Evolutionary conservation across 495 filamentous ascomycete genomes (phyloP), one percentile per base, ranked within the genome.

Genomic region (Xylaria intraflava): DNA sequence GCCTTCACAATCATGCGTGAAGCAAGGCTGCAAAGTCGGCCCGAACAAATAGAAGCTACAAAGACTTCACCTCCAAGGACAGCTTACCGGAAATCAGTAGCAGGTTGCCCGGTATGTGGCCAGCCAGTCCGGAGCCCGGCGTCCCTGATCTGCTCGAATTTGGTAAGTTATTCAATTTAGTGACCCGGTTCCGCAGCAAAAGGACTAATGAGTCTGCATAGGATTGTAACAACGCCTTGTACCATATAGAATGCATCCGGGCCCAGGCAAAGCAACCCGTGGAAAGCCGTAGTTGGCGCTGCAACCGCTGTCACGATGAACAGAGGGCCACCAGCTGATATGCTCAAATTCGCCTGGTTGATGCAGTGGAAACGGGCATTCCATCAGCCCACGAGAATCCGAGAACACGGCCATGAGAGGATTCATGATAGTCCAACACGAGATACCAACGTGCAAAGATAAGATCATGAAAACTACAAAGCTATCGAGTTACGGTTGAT

Each of bases 111-210:
- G 0, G 53, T 58, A 4, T 77, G 74, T 49, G 67, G 67, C 1
- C 64, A 69, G 51, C 65, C 67, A 9, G 67, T 75, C 31, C 57
- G 70, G 4, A 67, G 69, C 7, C 60, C 66, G 6, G 56, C 52
- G 4, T 62, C 72, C 52, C 31, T 76, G 46, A 61, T 74, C 24
- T 77, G 74, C 57, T 58, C 62, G 14, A 75, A 75, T 49, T 62
- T 70, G 64, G 74, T 77, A 51, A 56, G 68, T 62, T 17, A 8
- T 30, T 46, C 27, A 14, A 26, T 8, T 8, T 11, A 23, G 31
- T 20, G 14, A 16, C 16, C 17, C 3, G 10, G 22, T 33, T 17
- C 2, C 9, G 17, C 12, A 3, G 24, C 11, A 23, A 26, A 23
- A 27, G 10, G 0, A 35, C 58, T 71, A 55, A 68, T 47, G n/a